Evolutionary conservation across 1,139 yeast species (phyloP).

Genomic region (Saccharomyces hybrid): DNA sequence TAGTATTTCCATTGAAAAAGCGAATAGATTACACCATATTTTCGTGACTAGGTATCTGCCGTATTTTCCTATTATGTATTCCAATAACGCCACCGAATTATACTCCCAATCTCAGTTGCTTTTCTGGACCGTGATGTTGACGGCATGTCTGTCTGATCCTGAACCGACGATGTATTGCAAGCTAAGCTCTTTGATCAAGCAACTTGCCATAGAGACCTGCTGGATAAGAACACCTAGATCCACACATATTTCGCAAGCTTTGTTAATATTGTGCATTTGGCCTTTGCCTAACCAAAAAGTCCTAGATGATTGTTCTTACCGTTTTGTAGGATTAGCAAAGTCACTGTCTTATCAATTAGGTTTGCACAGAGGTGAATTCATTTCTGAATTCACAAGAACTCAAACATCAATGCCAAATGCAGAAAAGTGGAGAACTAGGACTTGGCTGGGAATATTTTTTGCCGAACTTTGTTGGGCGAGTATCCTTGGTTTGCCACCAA

Average conservation of each 20-base stretch:
- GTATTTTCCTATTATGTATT: conserved; percentile 67
- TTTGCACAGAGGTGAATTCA: conserved; percentile 87
- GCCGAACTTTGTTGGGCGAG: conserved; percentile 91
- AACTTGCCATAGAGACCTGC: conserved; percentile 84
- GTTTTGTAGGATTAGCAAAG: conserved; percentile 83
- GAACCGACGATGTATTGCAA: conserved; percentile 76
- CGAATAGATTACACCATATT: conserved; percentile 60
- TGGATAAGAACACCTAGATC: conserved; percentile 92
- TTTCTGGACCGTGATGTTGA: conserved; percentile 85
- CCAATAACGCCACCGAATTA: conserved; percentile 65
- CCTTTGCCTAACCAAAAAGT: conserved; percentile 91
- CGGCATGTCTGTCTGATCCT: conserved; percentile 81
- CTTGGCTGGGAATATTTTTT: conserved; percentile 85
- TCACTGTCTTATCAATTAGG: conserved; percentile 81
- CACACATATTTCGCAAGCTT: conserved; percentile 86
- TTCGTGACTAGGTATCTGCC: conserved; percentile 66
- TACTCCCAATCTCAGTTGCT: conserved; percentile 76
- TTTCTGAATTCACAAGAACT: conserved; percentile 82
- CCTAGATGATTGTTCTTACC: conserved; percentile 81
- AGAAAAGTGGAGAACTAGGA: conserved; percentile 87
- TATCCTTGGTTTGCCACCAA: conserved; percentile 79
- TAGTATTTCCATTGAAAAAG: conserved; percentile 53
- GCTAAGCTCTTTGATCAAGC: conserved; percentile 70
- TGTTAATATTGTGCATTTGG: conserved; percentile 78
- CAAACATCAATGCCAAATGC: conserved; percentile 87